These are phyloP conservation scores for Alternaria ventricosa DNA, from an alignment of 2,329 filamentous ascomycete species.

Conservation along the genomic window DNA sequence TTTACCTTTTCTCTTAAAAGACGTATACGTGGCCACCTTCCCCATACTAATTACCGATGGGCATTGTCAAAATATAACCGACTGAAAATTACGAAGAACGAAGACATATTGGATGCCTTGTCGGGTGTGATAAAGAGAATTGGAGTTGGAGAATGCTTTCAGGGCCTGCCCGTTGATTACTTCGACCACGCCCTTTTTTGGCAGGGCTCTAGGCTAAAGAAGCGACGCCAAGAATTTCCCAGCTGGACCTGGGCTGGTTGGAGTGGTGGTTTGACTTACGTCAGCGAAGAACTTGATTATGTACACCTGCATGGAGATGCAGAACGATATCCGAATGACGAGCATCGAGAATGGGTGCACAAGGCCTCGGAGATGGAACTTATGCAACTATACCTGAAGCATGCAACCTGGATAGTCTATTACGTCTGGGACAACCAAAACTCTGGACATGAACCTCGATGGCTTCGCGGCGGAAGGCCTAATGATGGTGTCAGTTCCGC, in stretches of 20 bases:
- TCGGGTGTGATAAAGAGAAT: fast-evolving
- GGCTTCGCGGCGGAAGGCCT: background rate
- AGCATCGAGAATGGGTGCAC: background rate
- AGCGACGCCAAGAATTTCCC: too few species aligned
- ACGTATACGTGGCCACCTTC: background rate
- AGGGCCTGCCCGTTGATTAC: background rate
- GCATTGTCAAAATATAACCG: background rate
- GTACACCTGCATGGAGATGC: background rate
- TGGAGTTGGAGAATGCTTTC: fast-evolving
- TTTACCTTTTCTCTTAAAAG: background rate
- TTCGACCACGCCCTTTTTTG: background rate
- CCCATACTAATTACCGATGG: background rate
- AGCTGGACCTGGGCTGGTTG: background rate
- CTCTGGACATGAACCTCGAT: background rate
- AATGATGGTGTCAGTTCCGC: background rate
- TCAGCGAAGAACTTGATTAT: background rate
- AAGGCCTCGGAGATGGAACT: background rate
- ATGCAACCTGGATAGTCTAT: background rate
- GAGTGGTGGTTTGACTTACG: background rate
- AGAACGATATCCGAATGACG: background rate
- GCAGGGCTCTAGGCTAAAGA: background rate
- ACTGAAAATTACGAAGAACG: background rate
- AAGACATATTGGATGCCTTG: background rate
- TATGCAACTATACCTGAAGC: background rate
- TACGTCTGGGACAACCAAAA: background rate